Evolutionary conservation across 768 basidiomycete genomes (phyloP).

Genomic region (Atractiella rhizophila): DNA sequence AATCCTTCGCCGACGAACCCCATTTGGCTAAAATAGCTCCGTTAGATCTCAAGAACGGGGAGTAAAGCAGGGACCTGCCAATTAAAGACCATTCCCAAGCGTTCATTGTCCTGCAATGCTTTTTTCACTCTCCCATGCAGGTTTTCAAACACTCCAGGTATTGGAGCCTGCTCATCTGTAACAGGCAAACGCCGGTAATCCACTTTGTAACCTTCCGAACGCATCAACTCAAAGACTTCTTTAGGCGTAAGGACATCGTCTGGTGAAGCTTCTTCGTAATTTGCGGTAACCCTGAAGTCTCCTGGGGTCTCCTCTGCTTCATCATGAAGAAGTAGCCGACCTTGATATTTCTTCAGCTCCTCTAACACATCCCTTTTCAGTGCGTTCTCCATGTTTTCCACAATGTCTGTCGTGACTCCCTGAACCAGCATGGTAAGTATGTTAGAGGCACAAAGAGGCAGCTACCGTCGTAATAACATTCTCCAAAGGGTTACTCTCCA

Average conservation of each 20-base stretch:
- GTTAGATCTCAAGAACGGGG: background rate
- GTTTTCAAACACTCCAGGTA: conserved; percentile 59
- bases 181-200: conserved; percentile 14
- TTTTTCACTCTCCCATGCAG: conserved; percentile 43
- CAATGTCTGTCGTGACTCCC: conserved; percentile 66
- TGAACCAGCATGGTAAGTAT: too few species aligned
- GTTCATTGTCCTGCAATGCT: conserved; percentile 28
- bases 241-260: conserved; percentile 61
- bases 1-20: too few species aligned
- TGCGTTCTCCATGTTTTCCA: conserved; percentile 67
- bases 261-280: conserved; percentile 54
- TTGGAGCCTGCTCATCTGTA: conserved; percentile 17
- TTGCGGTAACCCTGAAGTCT: conserved; percentile 65
- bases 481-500: conserved; percentile 62
- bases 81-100: conserved; percentile 70
- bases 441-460: too few species aligned
- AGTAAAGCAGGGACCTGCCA: conserved; percentile 56
- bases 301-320: conserved; percentile 85
- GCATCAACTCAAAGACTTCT: conserved; percentile 14
- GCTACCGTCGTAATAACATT: conserved; percentile 98
- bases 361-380: conserved; percentile 68
- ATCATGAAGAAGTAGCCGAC: conserved; percentile 73
- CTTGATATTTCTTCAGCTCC: conserved; percentile 38
- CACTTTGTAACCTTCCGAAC: conserved; percentile 47
- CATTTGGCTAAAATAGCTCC: background rate